Base-by-base conservation (phyloP, 2,329 filamentous ascomycete genomes). In the Clarireedia homoeocarpa region DNA sequence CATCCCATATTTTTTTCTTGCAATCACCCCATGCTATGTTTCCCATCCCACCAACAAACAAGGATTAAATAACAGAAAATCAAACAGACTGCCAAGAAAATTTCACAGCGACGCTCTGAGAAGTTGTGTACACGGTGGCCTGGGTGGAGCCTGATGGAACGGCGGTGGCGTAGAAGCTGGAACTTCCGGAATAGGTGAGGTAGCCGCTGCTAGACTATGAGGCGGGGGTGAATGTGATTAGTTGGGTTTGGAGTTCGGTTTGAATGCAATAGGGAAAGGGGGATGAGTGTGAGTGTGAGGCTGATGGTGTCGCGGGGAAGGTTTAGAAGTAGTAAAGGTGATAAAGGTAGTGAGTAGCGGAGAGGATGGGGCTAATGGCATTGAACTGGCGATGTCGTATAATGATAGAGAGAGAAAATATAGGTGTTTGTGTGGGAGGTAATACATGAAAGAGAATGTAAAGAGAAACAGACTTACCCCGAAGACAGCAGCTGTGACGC, bases 401-500 rank as follows among this genome's bases (percentile, higher is more conserved):
- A 34, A 34, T 34, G 39, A 40, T 12, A n/a, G 14, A 20, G 10
- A n/a, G 10, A 10, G 6, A 3, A 14, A 9, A 34, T 10, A 12
- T 34, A 10, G n/a, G 15, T 24, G 27, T 10, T 12, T 52, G 44
- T 23, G n/a, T 39, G 47, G 20, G 20, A 20, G 20, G 20, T 2
- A 42, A 49, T 44, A 34, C 36, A 2, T 42, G 42, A 24, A 46
- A 23, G 17, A 24, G 7, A 5, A 5, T 17, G 14, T 26, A 38
- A 39, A 24, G 20, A 27, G n/a, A 5, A 14, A 15, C n/a, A 4
- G 48, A 64, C 65, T 67, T 65, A 66, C 69, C 30, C 61, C 67
- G 52, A 71, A 71, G 6, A 66, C 64, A 6, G 71, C 70, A 12
- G 71, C 67, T 7, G 67, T 71, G 5, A 78, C 73, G n/a, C 72